These are phyloP conservation scores for Lanmaoa pseudosensibilis DNA, from an alignment of 768 basidiomycete species.

Conservation along the genomic window DNA sequence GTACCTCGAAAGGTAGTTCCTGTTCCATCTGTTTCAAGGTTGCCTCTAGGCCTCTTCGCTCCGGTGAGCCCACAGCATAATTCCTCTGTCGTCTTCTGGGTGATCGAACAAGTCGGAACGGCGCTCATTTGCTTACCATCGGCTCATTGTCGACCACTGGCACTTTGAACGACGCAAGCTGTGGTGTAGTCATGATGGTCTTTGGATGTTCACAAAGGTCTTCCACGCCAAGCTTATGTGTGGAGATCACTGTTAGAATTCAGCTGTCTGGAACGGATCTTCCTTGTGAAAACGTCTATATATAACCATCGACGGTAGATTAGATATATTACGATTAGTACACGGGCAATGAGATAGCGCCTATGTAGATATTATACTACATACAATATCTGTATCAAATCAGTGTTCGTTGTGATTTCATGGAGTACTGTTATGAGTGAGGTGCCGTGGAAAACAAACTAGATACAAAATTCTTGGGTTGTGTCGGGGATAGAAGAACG, in stretches of 20 bases:
- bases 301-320: not conserved
- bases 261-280: constrained; percentile 25
- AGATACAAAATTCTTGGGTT: not conserved
- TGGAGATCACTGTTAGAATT: not conserved
- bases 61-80: constrained; percentile 78
- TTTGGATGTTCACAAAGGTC: constrained; percentile 12
- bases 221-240: not conserved
- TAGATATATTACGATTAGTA: not conserved
- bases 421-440: not conserved
- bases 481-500: not conserved
- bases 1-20: constrained; percentile 86
- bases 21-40: constrained; percentile 80
- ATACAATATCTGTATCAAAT: not conserved
- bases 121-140: constrained; percentile 55
- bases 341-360: not conserved
- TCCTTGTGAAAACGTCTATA: not conserved
- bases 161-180: constrained; percentile 83
- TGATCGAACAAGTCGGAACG: not conserved
- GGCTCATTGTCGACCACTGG: constrained; percentile 91
- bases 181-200: constrained; percentile 67
- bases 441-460: not conserved
- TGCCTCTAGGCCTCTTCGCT: constrained; percentile 70
- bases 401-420: not conserved
- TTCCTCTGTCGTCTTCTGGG: constrained; percentile 47
- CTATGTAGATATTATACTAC: constrained; percentile 2